phyloP scores from a whole-genome alignment of 2,329 filamentous ascomycete genomes.

The Botrytis pseudocinerea region DNA sequence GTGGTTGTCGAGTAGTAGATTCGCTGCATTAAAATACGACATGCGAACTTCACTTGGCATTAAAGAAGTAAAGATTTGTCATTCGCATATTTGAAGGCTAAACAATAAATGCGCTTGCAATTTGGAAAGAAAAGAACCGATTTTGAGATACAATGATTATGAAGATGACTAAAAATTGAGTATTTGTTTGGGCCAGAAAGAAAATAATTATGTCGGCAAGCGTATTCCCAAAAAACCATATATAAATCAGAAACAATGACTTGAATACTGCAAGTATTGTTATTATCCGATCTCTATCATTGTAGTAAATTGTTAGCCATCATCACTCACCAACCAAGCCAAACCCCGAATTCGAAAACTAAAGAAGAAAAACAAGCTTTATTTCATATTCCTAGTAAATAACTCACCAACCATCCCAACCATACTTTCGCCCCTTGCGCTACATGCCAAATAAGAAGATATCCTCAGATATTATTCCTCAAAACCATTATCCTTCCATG shows the following conservation, averaged over 20 bases:
- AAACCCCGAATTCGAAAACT: not conserved
- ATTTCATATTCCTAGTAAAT: conserved; percentile 4
- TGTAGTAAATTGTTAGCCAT: not conserved
- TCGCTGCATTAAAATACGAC: too few species aligned
- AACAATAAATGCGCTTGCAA: not conserved
- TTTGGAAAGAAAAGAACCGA: not conserved
- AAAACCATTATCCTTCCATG: conserved; percentile 1
- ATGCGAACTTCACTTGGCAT: too few species aligned
- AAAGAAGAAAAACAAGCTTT: not conserved
- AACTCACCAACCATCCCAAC: conserved; percentile 8
- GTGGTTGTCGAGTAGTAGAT: too few species aligned
- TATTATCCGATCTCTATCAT: not conserved
- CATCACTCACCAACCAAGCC: not conserved
- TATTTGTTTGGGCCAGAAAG: fast-evolving
- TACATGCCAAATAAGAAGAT: not conserved
- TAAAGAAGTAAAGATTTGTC: too few species aligned
- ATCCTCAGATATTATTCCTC: conserved; percentile 9
- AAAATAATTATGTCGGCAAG: too few species aligned
- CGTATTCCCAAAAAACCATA: too few species aligned
- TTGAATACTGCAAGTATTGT: not conserved
- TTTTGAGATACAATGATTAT: not conserved
- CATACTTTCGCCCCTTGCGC: conserved; percentile 15
- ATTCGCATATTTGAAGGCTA: too few species aligned
- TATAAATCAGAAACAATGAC: not conserved
- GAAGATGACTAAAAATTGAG: not conserved